Evolutionary conservation across 768 basidiomycete genomes (phyloP).

Genomic region (Artomyces pyxidatus): DNA sequence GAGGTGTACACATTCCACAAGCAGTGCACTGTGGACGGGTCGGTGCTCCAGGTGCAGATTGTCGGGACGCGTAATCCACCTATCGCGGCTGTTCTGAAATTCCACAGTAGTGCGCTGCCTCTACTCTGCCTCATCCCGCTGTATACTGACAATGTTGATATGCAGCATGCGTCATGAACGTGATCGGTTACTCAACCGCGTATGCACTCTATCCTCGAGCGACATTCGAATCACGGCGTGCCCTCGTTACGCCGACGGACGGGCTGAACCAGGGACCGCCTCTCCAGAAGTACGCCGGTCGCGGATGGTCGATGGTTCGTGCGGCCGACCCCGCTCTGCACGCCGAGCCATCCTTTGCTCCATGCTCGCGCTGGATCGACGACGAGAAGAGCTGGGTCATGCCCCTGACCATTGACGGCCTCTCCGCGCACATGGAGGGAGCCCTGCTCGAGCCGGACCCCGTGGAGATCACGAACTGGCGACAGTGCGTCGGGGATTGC

Average conservation of each 20-base stretch:
- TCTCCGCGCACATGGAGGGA: too few species aligned
- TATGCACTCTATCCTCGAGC: constrained; percentile 34
- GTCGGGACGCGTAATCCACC: too few species aligned
- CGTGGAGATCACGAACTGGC: not conserved
- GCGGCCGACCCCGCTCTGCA: not conserved
- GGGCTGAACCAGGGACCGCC: constrained; percentile 6
- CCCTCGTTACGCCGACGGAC: constrained; percentile 23
- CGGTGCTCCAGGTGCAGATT: too few species aligned
- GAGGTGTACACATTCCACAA: too few species aligned
- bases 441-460: not conserved
- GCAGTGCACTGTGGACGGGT: too few species aligned
- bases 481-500: too few species aligned
- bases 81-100: too few species aligned
- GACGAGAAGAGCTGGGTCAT: constrained; percentile 26
- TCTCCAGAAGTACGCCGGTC: constrained; percentile 26
- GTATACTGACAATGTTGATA: too few species aligned
- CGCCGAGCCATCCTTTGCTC: constrained; percentile 15
- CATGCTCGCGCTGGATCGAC: constrained; percentile 23
- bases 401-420: constrained; percentile 15
- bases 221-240: constrained; percentile 28
- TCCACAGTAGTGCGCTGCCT: too few species aligned
- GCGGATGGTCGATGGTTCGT: constrained; percentile 29
- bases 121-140: too few species aligned
- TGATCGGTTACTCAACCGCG: constrained; percentile 33
- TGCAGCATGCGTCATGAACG: constrained; percentile 38